phyloP scores from a whole-genome alignment of 139 green algal genomes.

The Pleodorina starrii region DNA sequence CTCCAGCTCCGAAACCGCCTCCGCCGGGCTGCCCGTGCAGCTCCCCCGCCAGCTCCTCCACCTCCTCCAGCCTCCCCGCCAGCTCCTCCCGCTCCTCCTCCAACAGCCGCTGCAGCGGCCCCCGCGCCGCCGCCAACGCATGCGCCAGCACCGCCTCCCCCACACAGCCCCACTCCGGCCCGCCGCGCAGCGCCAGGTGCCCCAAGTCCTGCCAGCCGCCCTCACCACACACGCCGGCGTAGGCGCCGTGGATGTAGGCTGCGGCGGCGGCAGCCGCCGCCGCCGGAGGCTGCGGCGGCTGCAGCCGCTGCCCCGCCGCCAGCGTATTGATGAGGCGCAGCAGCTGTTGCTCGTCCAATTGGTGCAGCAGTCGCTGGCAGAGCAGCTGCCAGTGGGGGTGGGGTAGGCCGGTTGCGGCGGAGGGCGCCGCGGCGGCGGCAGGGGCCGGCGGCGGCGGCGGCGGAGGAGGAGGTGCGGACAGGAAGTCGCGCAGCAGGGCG shows the following conservation, averaged over 20 bases:
- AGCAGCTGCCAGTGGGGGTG: slow-evolving; percentile 25
- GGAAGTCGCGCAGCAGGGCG: slow-evolving; percentile 25
- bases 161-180: not conserved
- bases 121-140: slow-evolving; percentile 37
- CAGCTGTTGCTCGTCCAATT: not conserved
- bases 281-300: not conserved
- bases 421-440: not conserved
- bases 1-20: not conserved
- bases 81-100: slow-evolving; percentile 14
- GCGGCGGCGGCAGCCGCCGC: not conserved
- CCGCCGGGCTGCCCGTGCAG: not conserved
- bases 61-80: not conserved
- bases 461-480: not conserved
- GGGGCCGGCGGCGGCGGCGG: too few relatives aligned
- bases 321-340: slow-evolving; percentile 36
- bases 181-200: slow-evolving; percentile 7
- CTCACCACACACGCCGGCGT: not conserved
- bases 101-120: slow-evolving; percentile 27
- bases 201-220: slow-evolving; percentile 31
- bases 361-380: slow-evolving; percentile 46
- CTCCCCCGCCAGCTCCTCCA: slow-evolving; percentile 4
- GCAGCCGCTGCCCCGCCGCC: slow-evolving; percentile 7
- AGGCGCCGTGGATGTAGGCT: not conserved
- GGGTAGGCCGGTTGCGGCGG: too few relatives aligned
- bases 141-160: slow-evolving; percentile 24